Evolutionary conservation across 176 grass and related monocot species (phyloP).

Genomic region (Triticum timopheevii): DNA sequence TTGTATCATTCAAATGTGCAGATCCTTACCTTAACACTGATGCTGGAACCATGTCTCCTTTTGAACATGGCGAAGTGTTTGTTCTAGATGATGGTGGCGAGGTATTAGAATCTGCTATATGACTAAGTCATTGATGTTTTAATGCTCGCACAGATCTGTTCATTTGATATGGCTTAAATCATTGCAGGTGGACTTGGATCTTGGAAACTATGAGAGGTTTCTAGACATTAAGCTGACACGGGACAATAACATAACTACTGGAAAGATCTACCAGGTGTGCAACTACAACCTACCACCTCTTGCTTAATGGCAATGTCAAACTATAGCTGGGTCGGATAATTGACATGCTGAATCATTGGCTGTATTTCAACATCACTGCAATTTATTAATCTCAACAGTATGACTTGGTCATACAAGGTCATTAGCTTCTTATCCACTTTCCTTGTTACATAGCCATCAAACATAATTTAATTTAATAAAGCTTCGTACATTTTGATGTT

Average conservation of each 20-base stretch:
- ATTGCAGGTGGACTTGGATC: conserved; percentile 53
- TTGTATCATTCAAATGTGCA: neutral
- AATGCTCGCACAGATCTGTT: neutral
- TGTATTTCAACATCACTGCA: neutral
- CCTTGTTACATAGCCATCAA: conserved; percentile 8
- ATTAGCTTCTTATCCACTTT: conserved; percentile 15
- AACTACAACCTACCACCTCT: neutral
- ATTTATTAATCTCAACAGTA: neutral
- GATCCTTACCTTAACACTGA: conserved; percentile 46
- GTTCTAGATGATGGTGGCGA: conserved; percentile 44
- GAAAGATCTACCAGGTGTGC: conserved; percentile 52
- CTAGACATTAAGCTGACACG: conserved; percentile 43
- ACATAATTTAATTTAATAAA: conserved; percentile 1
- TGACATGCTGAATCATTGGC: neutral
- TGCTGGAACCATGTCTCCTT: conserved; percentile 50
- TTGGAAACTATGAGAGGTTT: conserved; percentile 61
- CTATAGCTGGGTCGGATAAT: neutral
- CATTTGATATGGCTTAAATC: neutral
- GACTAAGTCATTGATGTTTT: neutral
- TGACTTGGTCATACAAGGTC: conserved; percentile 9
- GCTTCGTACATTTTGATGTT: neutral
- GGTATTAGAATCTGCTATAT: conserved; percentile 6
- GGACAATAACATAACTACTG: conserved; percentile 54
- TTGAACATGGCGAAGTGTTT: conserved; percentile 38
- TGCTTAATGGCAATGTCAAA: neutral